Evolutionary conservation across 2,329 filamentous ascomycete genomes (phyloP).

Genomic region (Pezicula rhizophila): DNA sequence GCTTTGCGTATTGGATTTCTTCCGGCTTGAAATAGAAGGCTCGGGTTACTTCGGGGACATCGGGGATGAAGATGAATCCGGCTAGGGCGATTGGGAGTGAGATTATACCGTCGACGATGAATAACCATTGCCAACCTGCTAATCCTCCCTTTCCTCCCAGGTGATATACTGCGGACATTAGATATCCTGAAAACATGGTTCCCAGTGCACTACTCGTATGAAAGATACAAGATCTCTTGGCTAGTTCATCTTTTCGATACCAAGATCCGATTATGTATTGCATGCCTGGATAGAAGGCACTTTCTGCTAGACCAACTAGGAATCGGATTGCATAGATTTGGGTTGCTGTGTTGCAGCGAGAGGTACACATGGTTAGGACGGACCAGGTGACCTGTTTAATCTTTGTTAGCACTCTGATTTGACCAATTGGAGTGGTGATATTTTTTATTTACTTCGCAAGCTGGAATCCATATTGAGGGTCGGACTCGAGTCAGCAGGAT

Average conservation of each 20-base stretch:
- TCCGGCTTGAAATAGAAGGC: slow-evolving; percentile 38
- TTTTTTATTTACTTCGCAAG: slow-evolving; percentile 34
- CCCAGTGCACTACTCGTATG: slow-evolving; percentile 26
- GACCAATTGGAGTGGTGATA: too few species aligned
- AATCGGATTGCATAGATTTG: slow-evolving; percentile 33
- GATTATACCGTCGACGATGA: slow-evolving; percentile 48
- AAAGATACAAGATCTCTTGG: slow-evolving; percentile 53
- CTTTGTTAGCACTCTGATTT: too few species aligned
- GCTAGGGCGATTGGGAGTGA: slow-evolving; percentile 44
- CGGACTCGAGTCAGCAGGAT: slow-evolving; percentile 43
- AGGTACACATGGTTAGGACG: slow-evolving; percentile 28
- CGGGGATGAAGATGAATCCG: slow-evolving; percentile 42
- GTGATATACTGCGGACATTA: slow-evolving; percentile 46
- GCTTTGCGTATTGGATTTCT: slow-evolving; percentile 38
- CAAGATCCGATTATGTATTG: slow-evolving; percentile 53
- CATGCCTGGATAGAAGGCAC: slow-evolving; percentile 48
- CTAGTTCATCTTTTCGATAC: slow-evolving; percentile 52
- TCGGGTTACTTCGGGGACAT: slow-evolving; percentile 42
- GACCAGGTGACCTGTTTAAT: slow-evolving; percentile 27
- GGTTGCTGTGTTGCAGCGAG: slow-evolving; percentile 26
- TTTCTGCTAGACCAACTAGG: slow-evolving; percentile 41
- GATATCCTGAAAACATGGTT: slow-evolving; percentile 40
- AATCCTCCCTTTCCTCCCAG: slow-evolving; percentile 41
- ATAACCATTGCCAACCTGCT: slow-evolving; percentile 47
- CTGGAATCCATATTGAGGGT: slow-evolving; percentile 41